A percentile compares a stretch with the other conserved stretches of the same genome.
Conservation (phyloP, 192 early-diverging fungal genomes). For the Bifiguratus adelaidae region DNA sequence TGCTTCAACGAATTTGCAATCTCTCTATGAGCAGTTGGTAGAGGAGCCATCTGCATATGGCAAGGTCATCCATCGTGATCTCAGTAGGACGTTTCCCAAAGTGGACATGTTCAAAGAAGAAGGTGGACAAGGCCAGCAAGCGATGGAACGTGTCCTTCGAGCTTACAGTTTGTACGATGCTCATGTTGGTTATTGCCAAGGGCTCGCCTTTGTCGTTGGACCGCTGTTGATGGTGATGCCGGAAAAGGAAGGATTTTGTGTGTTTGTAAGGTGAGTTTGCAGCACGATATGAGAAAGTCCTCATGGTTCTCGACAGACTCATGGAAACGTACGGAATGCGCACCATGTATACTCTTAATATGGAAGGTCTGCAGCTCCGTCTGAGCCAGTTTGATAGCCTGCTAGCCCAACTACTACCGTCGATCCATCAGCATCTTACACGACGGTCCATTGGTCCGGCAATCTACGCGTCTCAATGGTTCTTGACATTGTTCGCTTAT, state of each 20-base stretch:
- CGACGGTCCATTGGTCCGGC: slow-evolving; percentile 59
- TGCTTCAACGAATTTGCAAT: slow-evolving; percentile 68
- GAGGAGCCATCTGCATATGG: slow-evolving; percentile 70
- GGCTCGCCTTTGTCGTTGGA: slow-evolving; percentile 90
- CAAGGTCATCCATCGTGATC: slow-evolving; percentile 84
- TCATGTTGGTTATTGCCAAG: slow-evolving; percentile 97
- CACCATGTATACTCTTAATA: slow-evolving; percentile 86
- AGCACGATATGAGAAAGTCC: not conserved
- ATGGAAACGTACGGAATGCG: slow-evolving; percentile 93
- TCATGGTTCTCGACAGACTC: slow-evolving; percentile 22
- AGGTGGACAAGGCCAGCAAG: slow-evolving; percentile 76
- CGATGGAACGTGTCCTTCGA: slow-evolving; percentile 79
- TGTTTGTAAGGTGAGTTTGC: slow-evolving; percentile 58
- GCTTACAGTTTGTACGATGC: slow-evolving; percentile 92
- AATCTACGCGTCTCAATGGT: slow-evolving; percentile 97
- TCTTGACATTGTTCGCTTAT: slow-evolving; percentile 95
- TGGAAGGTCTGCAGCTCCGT: slow-evolving; percentile 87
- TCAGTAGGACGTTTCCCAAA: slow-evolving; percentile 86
- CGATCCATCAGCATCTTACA: slow-evolving; percentile 66
- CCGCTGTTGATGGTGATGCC: slow-evolving; percentile 93
- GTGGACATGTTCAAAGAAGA: slow-evolving; percentile 78
- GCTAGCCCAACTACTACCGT: slow-evolving; percentile 64
- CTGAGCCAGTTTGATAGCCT: slow-evolving; percentile 80
- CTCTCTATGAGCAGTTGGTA: slow-evolving; percentile 70
- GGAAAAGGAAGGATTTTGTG: slow-evolving; percentile 89